Conservation (phyloP, 148 eudicot species). For the Oxyria digyna region DNA sequence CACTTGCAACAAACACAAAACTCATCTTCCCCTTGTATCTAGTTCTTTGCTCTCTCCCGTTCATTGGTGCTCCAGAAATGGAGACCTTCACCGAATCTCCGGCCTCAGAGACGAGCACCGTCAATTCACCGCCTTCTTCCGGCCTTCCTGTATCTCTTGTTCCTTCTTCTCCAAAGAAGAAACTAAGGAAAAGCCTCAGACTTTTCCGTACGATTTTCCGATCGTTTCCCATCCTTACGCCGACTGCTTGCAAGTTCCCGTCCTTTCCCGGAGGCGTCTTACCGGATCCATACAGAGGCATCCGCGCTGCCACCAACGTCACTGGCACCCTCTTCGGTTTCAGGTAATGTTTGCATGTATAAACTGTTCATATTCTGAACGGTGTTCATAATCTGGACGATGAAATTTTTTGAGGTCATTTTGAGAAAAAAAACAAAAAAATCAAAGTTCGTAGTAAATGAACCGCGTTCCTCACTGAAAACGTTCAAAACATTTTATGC, state of each 20-base stretch:
- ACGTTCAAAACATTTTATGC: too few species aligned
- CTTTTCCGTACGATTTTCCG: conserved; percentile 44
- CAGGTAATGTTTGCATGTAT: conserved; percentile 25
- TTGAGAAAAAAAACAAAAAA: too few species aligned
- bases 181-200: conserved; percentile 26
- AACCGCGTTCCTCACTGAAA: too few species aligned
- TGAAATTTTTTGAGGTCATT: too few species aligned
- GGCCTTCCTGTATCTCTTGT: conserved; percentile 17
- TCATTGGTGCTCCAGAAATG: background rate
- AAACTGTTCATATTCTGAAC: too few species aligned
- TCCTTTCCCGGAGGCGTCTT: conserved; percentile 23
- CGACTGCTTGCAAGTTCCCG: conserved; percentile 47
- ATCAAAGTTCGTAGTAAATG: too few species aligned
- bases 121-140: background rate
- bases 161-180: conserved; percentile 41
- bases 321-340: conserved; percentile 66
- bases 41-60: background rate
- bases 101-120: background rate
- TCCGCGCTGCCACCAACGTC: conserved; percentile 14
- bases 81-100: background rate
- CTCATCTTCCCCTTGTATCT: background rate
- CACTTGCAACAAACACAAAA: background rate
- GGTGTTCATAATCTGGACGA: too few species aligned
- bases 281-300: conserved; percentile 13
- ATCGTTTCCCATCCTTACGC: conserved; percentile 59